Percentiles rank a stretch among this genome's conserved stretches.
Evolutionary conservation across 225 moss, liverwort and hornwort species (phyloP).

Genomic region (Sphagnum tenellum): DNA sequence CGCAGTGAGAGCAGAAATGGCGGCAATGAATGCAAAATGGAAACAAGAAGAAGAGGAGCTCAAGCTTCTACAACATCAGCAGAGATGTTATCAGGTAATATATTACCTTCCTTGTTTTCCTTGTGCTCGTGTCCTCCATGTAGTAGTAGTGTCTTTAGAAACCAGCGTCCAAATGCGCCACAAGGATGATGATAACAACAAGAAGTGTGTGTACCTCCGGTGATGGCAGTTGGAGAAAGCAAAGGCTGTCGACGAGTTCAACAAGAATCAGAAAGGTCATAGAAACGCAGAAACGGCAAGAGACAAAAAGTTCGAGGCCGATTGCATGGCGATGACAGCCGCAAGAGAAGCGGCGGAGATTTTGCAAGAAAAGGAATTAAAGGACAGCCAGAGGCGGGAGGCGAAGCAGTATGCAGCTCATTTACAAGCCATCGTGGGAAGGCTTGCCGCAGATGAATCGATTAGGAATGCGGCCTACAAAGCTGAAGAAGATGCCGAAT

Average conservation of each 20-base stretch:
- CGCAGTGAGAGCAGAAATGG: conserved; percentile 72
- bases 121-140: too few species aligned
- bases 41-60: conserved; percentile 64
- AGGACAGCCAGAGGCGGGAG: conserved; percentile 73
- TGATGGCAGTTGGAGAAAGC: conserved; percentile 36
- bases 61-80: conserved; percentile 31
- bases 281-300: conserved; percentile 47
- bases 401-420: conserved; percentile 74
- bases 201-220: too few species aligned
- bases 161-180: too few species aligned
- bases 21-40: conserved; percentile 75
- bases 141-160: too few species aligned
- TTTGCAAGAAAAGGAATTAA: conserved; percentile 62
- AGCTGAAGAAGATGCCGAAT: conserved; percentile 93
- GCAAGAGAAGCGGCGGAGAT: conserved; percentile 73
- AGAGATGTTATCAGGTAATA: conserved; percentile 50
- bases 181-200: too few species aligned
- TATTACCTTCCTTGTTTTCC: neutral
- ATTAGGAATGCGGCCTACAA: conserved; percentile 54
- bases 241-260: conserved; percentile 36
- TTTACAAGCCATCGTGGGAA: conserved; percentile 59
- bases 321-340: conserved; percentile 57
- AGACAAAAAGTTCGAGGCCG: conserved; percentile 64
- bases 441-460: conserved; percentile 52
- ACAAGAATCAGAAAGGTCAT: conserved; percentile 49